Base-by-base conservation (phyloP, 139 green algal genomes). In the Chlamydomonas asymmetrica region DNA sequence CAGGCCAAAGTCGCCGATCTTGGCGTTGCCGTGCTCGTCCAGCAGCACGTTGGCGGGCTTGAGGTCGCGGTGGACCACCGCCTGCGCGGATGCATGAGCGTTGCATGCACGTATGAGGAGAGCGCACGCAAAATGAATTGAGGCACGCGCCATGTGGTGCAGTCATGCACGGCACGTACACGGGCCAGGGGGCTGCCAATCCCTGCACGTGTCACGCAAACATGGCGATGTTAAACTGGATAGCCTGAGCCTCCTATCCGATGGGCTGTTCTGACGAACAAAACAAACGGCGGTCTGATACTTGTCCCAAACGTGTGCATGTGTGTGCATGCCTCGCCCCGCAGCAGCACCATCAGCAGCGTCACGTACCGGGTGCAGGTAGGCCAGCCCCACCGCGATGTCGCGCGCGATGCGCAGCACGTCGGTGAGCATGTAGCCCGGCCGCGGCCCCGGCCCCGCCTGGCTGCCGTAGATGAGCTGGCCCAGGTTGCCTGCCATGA, bases 11-110 rank as follows among this genome's bases (percentile, higher is more conserved):
- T 89, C 84, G 3, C 69, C 70, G 64, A 89, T 81, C 73, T 84
- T 85, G 64, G 84, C 84, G 7, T 38, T 80, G 31, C 80, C 65
- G 23, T 66, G 22, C 32, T 68, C 31, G 31, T 86, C 74, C 31
- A 95, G 82, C 45, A 96, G 80, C 31, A 96, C 89, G 65, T 94
- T 94, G 64, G 86, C 75, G 35, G 84, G 84, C 64, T 91, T 95
- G 52, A 97, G 80, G 75, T 95, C 91, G 1, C 69, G 45, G 45
- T 10, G 10, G 10, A 16, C 13, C 13, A 25, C 45, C 13, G 45
- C 13, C 16, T 54, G 45, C 13, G 45, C 45, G 13, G 45, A 54
- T n/a, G n/a, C n/a, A n/a, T n/a, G n/a, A n/a, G n/a, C n/a, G n/a
- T n/a, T n/a, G n/a, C n/a, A n/a, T n/a, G n/a, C n/a, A n/a, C n/a